phyloP scores from a whole-genome alignment of 2,329 filamentous ascomycete genomes.

The Periconia macrospinosa region DNA sequence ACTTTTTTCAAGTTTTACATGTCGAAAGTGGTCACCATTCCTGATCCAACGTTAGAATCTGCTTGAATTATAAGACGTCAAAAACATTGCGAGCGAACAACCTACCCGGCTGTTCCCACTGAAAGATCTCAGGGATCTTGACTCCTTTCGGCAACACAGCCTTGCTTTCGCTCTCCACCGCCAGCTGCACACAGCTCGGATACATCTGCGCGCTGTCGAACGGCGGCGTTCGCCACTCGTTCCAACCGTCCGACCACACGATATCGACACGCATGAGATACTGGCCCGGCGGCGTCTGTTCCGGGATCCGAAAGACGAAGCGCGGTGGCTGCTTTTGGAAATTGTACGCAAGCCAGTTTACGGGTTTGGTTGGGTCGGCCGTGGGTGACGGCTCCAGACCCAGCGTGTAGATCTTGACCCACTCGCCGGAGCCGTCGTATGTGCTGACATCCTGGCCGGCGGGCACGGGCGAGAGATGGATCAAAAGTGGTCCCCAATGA shows the following conservation, averaged over 20 bases:
- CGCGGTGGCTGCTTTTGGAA: no score
- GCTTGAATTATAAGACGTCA: no score
- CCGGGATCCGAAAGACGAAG: constrained; percentile 13
- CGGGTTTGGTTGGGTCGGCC: no score
- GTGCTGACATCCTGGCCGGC: constrained; percentile 2
- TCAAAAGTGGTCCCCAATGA: background rate
- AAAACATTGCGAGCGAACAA: no score
- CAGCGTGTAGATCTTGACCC: constrained; percentile 9
- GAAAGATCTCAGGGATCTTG: constrained; percentile 15
- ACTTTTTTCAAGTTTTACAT: constrained; percentile 7
- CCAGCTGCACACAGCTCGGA: constrained; percentile 15
- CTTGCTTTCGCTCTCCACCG: constrained; percentile 5
- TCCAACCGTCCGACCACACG: constrained; percentile 2
- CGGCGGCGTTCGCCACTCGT: background rate
- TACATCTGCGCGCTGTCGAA: constrained; percentile 9
- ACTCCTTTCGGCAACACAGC: constrained; percentile 6
- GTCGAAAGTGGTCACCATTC: constrained; percentile 6
- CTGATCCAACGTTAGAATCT: no score
- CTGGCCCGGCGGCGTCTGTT: constrained; percentile 14
- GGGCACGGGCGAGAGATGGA: background rate
- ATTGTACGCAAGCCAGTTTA: no score
- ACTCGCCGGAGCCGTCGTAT: constrained; percentile 13
- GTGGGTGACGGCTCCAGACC: no score
- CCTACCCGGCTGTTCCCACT: no score
- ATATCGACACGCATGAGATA: constrained; percentile 16